Percentiles rank a stretch among this genome's conserved stretches.
Evolutionary conservation across 2,329 filamentous ascomycete genomes (phyloP).

Genomic region (Fusarium staphyleae): DNA sequence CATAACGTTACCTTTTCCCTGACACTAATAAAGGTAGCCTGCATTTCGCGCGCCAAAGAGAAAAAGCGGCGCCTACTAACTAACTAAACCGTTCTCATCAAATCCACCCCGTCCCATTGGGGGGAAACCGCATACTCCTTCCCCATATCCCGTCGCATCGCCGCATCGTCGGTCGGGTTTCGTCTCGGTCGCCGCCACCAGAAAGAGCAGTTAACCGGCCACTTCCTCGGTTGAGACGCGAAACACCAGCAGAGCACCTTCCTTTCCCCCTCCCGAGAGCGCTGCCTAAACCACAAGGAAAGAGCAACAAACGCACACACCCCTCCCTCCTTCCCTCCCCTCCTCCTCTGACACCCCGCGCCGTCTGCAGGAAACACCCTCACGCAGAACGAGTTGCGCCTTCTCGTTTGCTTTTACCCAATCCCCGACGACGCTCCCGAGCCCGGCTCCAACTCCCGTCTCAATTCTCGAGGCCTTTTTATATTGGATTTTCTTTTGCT

Average conservation of each 20-base stretch:
- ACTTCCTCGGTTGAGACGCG: conserved; percentile 40
- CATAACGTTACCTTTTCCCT: not conserved
- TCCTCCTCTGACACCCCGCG: conserved; percentile 30
- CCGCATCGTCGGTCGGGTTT: conserved; percentile 37
- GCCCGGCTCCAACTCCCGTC: too few species aligned
- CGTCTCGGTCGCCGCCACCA: conserved; percentile 38
- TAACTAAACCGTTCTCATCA: conserved; percentile 33
- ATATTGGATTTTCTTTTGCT: conserved; percentile 37
- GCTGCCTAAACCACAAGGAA: conserved; percentile 20
- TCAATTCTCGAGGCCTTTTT: conserved; percentile 32
- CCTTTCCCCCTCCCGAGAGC: conserved; percentile 18
- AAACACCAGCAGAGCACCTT: conserved; percentile 9
- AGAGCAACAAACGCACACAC: not conserved
- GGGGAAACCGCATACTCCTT: conserved; percentile 26
- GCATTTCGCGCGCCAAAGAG: not conserved
- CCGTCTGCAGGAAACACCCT: conserved; percentile 12
- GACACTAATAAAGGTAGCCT: not conserved
- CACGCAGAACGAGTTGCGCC: conserved; percentile 9
- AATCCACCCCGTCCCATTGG: conserved; percentile 41
- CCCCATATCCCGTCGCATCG: conserved; percentile 31
- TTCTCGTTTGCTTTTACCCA: conserved; percentile 26
- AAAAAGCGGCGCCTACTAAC: conserved; percentile 38
- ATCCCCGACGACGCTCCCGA: conserved; percentile 34
- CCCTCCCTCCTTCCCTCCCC: conserved; percentile 6
- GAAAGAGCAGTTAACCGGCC: conserved; percentile 29